These are phyloP conservation scores for Podila minutissima DNA, from an alignment of 192 early-diverging fungal species.

Conservation along the genomic window DNA sequence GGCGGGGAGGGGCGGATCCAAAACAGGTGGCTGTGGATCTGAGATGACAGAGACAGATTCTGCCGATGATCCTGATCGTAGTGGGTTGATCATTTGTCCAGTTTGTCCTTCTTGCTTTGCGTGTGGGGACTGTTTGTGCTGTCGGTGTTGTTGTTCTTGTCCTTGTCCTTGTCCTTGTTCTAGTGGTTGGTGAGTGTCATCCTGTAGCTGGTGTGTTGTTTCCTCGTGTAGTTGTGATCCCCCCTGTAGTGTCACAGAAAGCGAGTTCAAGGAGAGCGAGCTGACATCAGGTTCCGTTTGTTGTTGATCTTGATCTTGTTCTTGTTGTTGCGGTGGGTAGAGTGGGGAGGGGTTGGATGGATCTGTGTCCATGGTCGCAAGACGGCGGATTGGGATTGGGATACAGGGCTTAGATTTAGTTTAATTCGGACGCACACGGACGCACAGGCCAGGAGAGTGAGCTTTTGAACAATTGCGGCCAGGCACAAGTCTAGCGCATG, in stretches of 20 bases:
- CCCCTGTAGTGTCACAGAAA: background rate
- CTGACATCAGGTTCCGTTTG: background rate
- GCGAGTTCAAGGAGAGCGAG: background rate
- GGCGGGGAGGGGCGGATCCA: background rate
- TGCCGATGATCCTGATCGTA: background rate
- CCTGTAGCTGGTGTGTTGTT: background rate
- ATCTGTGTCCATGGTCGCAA: background rate
- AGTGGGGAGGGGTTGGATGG: background rate
- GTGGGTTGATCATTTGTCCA: background rate
- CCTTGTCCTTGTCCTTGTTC: background rate
- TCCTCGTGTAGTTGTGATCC: no score
- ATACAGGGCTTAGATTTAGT: background rate
- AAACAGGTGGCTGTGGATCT: background rate
- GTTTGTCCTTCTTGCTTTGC: background rate
- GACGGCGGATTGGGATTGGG: background rate
- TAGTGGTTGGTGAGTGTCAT: background rate
- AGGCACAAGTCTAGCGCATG: no score
- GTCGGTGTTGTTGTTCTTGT: background rate
- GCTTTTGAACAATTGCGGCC: no score
- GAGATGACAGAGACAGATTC: background rate
- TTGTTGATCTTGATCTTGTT: background rate
- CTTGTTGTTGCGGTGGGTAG: background rate
- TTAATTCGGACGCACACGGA: no score
- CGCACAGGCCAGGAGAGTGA: background rate
- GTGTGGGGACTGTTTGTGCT: constrained; percentile 5